Conservation (phyloP, 345 rosid species). For the Trapa incisa region DNA sequence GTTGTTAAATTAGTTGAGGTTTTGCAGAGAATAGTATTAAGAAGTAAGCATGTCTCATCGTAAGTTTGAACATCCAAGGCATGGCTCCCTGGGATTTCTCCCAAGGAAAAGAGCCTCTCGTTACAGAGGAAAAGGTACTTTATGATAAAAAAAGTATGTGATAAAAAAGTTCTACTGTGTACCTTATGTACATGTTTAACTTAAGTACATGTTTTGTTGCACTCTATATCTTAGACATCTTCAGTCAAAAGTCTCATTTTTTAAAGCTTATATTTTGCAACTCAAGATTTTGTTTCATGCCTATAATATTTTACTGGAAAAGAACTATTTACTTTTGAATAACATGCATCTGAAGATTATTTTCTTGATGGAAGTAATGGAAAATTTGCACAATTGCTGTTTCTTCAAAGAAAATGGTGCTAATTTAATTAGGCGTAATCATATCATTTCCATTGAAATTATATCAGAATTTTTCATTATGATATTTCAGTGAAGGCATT, state of each 20-base stretch:
- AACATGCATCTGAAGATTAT: too few relatives aligned
- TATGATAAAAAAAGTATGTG: background rate
- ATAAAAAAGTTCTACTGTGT: background rate
- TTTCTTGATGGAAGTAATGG: background rate
- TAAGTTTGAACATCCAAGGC: constrained; percentile 90
- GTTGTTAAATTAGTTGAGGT: background rate
- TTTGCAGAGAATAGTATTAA: constrained; percentile 3
- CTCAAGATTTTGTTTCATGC: background rate
- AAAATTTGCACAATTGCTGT: too few relatives aligned
- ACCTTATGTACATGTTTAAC: background rate
- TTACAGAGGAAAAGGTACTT: constrained; percentile 74
- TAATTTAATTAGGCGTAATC: too few relatives aligned
- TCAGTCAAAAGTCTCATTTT: background rate
- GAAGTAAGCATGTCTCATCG: constrained; percentile 67
- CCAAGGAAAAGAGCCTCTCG: constrained; percentile 74
- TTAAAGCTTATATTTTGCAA: background rate
- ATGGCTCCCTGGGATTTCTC: constrained; percentile 86
- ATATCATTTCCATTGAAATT: background rate
- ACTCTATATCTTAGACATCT: background rate
- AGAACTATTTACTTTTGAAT: background rate
- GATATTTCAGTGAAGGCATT: constrained; percentile 72
- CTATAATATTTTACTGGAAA: background rate
- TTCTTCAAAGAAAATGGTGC: too few relatives aligned
- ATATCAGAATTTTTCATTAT: background rate
- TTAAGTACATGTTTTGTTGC: background rate